Conservation (phyloP, 1,284 basidiomycete genomes). For the Apiotrichum gamsii region DNA sequence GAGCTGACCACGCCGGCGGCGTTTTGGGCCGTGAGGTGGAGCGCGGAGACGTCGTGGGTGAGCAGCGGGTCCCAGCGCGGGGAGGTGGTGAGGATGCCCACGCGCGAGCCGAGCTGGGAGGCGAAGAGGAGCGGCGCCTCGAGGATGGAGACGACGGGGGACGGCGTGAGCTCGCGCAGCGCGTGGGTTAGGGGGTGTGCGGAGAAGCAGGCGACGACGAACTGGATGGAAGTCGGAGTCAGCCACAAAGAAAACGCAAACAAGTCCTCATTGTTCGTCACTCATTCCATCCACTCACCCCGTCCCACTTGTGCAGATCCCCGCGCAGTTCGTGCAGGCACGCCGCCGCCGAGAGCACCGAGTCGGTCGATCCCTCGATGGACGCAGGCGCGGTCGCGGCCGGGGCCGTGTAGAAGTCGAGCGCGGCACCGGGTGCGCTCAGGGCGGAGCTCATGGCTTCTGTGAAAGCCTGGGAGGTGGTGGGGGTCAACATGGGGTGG, state of each 20-base stretch:
- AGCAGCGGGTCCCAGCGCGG: conserved; percentile 51
- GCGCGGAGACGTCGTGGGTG: conserved; percentile 40
- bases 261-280: too few relatives aligned
- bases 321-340: conserved; percentile 33
- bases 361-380: conserved; percentile 49
- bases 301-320: conserved; percentile 20
- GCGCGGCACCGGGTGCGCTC: conserved; percentile 7
- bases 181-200: conserved; percentile 51
- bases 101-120: conserved; percentile 37
- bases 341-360: conserved; percentile 45
- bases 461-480: conserved; percentile 14
- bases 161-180: conserved; percentile 44
- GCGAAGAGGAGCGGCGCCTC: conserved; percentile 50
- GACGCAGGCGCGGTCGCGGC: conserved; percentile 42
- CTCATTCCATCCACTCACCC: too few relatives aligned
- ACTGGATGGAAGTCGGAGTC: conserved; percentile 14
- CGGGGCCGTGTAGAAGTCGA: conserved; percentile 49
- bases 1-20: conserved; percentile 51
- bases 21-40: conserved; percentile 28
- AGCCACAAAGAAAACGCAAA: not conserved
- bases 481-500: not conserved
- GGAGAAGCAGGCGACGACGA: conserved; percentile 54
- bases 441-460: conserved; percentile 7
- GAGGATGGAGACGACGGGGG: conserved; percentile 52
- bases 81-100: conserved; percentile 54